Conservation (phyloP, 495 filamentous ascomycete genomes). For the Xylaria acuta region DNA sequence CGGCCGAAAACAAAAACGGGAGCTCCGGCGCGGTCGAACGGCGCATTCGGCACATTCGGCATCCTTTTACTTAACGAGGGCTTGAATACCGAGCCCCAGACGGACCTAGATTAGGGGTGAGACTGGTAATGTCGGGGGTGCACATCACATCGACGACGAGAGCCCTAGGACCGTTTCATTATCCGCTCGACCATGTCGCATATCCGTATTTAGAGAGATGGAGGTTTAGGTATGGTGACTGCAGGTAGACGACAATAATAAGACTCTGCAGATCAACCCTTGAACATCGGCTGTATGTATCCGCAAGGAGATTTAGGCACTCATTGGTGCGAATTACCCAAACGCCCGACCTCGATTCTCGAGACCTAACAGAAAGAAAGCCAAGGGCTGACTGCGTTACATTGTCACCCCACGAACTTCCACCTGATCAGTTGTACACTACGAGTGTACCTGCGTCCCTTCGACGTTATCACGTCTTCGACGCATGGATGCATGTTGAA, state of each 20-base stretch:
- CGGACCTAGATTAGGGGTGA: neutral
- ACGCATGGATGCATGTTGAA: conserved; percentile 1
- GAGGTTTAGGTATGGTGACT: conserved; percentile 1
- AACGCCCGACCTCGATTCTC: conserved; percentile 3
- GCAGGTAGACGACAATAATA: conserved; percentile 8
- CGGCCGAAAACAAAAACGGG: conserved; percentile 18
- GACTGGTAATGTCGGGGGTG: neutral
- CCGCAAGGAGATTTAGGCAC: neutral
- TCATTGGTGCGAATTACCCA: conserved; percentile 15
- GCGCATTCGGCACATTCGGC: conserved; percentile 17
- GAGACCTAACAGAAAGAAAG: neutral
- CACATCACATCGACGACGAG: neutral
- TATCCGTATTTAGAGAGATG: neutral
- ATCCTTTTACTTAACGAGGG: neutral
- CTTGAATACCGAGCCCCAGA: neutral
- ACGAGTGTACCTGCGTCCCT: conserved; percentile 20
- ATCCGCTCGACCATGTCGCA: neutral
- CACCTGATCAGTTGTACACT: conserved; percentile 12
- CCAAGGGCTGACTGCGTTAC: conserved; percentile 15
- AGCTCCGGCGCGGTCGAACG: conserved; percentile 13
- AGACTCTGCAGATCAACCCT: conserved; percentile 8
- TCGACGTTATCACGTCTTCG: conserved; percentile 14
- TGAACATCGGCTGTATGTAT: conserved; percentile 14
- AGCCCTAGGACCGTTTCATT: neutral
- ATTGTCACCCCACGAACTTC: conserved; percentile 8